A percentile compares a stretch with the other conserved stretches of the same genome.
Conservation (phyloP, 768 basidiomycete species). For the Rhodotorula sphaerocarpa region DNA sequence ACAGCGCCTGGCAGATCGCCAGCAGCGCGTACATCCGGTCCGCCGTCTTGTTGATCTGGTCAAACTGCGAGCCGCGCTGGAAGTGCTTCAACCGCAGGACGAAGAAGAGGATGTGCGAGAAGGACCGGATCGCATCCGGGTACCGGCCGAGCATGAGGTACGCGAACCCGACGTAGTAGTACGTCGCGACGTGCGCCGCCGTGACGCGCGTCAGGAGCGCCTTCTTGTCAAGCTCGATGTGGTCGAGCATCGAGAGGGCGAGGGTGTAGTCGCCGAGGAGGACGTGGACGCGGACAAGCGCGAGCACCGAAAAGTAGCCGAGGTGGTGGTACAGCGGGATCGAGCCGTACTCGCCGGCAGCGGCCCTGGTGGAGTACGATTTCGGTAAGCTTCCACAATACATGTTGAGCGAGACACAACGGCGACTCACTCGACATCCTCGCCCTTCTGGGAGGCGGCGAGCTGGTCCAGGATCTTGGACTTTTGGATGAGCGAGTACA, state of each 20-base stretch:
- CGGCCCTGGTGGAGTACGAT: slow-evolving; percentile 50
- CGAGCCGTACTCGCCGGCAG: slow-evolving; percentile 83
- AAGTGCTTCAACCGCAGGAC: slow-evolving; percentile 93
- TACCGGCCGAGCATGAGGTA: slow-evolving; percentile 90
- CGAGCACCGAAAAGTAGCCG: slow-evolving; percentile 94
- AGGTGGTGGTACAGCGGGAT: slow-evolving; percentile 86
- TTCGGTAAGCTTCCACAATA: background rate
- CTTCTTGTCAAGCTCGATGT: slow-evolving; percentile 79
- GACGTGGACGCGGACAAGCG: slow-evolving; percentile 87
- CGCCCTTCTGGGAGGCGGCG: slow-evolving; percentile 67
- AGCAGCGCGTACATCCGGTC: slow-evolving; percentile 97
- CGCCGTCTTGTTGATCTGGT: slow-evolving; percentile 95
- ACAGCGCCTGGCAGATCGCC: slow-evolving; percentile 83
- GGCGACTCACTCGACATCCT: slow-evolving; percentile 52
- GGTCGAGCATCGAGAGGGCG: slow-evolving; percentile 88
- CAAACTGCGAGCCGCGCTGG: slow-evolving; percentile 95
- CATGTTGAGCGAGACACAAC: background rate
- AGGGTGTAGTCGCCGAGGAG: slow-evolving; percentile 92
- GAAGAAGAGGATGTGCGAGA: slow-evolving; percentile 70
- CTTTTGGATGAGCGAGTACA: slow-evolving; percentile 98
- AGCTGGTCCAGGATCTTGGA: slow-evolving; percentile 91
- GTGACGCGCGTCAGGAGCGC: slow-evolving; percentile 60
- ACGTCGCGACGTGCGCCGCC: slow-evolving; percentile 89
- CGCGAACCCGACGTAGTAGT: slow-evolving; percentile 94
- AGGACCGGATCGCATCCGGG: slow-evolving; percentile 88